Conservation (phyloP, 2,329 filamentous ascomycete species). For the Scytalidium sp. region DNA sequence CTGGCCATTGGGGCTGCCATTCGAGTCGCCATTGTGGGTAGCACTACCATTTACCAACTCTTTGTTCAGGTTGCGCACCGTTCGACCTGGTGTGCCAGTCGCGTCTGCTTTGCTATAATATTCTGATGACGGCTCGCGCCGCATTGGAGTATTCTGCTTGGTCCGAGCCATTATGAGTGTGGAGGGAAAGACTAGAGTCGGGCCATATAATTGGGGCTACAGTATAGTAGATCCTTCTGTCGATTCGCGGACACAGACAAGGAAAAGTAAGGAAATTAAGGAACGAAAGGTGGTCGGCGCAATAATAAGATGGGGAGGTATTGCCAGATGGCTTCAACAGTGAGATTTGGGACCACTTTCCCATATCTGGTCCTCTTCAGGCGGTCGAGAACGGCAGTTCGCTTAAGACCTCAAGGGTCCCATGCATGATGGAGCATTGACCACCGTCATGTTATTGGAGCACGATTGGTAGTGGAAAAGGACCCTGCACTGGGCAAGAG, state of each 20-base stretch:
- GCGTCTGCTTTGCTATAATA: conserved; percentile 51
- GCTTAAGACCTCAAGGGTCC: not conserved
- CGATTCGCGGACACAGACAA: not conserved
- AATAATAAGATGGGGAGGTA: not conserved
- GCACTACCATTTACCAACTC: conserved; percentile 28
- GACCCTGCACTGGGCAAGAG: not conserved
- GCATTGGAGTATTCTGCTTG: conserved; percentile 64
- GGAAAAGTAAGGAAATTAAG: not conserved
- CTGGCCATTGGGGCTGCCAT: conserved; percentile 23
- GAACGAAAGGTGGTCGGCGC: not conserved
- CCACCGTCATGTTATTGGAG: too few relatives aligned
- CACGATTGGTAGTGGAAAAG: too few relatives aligned
- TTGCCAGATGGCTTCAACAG: not conserved
- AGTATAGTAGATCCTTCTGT: not conserved
- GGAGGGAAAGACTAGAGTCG: not conserved
- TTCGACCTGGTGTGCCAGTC: conserved; percentile 29
- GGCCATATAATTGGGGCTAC: not conserved
- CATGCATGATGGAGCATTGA: not conserved
- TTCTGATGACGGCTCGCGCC: conserved; percentile 65
- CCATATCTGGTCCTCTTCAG: not conserved
- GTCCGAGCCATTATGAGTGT: conserved; percentile 59
- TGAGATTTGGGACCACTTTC: not conserved
- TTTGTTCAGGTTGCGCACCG: conserved; percentile 17
- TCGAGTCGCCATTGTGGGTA: conserved; percentile 16
- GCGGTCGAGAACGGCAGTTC: not conserved